Percentiles rank a stretch among this genome's conserved stretches.
phyloP scores from a whole-genome alignment of 2,329 filamentous ascomycete genomes.

The Aspergillus sp. region DNA sequence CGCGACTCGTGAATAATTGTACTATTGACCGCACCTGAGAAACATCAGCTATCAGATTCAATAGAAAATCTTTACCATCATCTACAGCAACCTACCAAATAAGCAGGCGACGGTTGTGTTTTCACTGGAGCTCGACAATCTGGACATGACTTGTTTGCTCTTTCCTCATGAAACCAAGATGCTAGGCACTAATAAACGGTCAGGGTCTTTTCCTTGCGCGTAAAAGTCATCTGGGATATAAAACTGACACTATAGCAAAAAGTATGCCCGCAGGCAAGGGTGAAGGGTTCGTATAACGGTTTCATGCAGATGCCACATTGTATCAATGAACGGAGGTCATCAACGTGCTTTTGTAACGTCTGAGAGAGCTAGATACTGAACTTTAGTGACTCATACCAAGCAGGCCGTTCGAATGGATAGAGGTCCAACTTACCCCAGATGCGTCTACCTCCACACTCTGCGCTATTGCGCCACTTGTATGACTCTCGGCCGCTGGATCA shows the following conservation, averaged over 20 bases:
- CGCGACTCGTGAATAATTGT: conserved; percentile 51
- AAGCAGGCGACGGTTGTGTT: conserved; percentile 55
- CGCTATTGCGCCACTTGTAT: conserved; percentile 4
- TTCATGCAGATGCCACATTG: conserved; percentile 63
- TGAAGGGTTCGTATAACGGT: conserved; percentile 62
- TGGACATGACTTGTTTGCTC: conserved; percentile 57
- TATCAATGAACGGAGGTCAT: conserved; percentile 52
- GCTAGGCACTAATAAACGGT: conserved; percentile 43
- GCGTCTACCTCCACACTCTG: conserved; percentile 13
- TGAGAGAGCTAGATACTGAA: conserved; percentile 26
- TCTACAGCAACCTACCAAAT: conserved; percentile 42
- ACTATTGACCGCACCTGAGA: conserved; percentile 56
- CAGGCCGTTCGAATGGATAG: not conserved
- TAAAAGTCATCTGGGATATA: not conserved
- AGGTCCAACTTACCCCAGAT: conserved; percentile 22
- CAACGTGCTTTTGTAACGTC: conserved; percentile 48
- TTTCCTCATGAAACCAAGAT: conserved; percentile 48
- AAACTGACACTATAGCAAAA: conserved; percentile 58
- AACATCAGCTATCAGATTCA: conserved; percentile 4
- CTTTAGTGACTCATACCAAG: conserved; percentile 5
- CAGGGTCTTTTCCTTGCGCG: too few species aligned
- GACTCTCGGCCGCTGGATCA: conserved; percentile 5
- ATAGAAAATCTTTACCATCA: not conserved
- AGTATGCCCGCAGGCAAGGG: conserved; percentile 60
- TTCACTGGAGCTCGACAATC: conserved; percentile 56